phyloP scores from a whole-genome alignment of 139 green algal species.

The Tetradesmus lagerheimii region DNA sequence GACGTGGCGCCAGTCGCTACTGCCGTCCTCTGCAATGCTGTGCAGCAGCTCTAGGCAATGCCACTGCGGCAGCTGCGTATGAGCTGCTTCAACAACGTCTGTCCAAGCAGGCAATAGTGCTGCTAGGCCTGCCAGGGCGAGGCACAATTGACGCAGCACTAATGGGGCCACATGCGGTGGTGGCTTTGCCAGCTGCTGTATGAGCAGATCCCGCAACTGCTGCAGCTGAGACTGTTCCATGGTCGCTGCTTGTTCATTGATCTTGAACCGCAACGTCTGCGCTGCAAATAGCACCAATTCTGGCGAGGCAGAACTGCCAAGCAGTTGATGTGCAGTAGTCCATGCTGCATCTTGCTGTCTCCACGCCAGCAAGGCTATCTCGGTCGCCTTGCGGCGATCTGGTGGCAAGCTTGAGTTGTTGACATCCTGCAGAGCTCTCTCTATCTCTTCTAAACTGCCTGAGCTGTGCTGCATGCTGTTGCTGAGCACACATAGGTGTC shows the following conservation, averaged over 20 bases:
- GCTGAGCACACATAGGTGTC: neutral
- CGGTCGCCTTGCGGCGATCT: neutral
- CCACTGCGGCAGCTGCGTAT: neutral
- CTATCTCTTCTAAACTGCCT: neutral
- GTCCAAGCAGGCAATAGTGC: neutral
- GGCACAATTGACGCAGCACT: slow-evolving; percentile 6
- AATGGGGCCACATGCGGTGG: neutral
- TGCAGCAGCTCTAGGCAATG: slow-evolving; percentile 13
- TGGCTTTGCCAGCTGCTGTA: neutral
- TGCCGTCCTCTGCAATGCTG: slow-evolving; percentile 12
- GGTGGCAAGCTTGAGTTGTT: neutral
- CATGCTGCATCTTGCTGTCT: neutral
- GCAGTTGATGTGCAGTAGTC: neutral
- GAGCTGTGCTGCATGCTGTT: neutral
- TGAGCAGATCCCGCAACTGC: neutral
- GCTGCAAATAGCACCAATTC: neutral
- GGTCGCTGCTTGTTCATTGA: neutral
- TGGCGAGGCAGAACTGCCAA: neutral
- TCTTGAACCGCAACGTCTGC: neutral
- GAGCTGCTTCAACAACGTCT: neutral
- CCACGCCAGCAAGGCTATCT: neutral
- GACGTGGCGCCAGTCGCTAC: slow-evolving; percentile 32
- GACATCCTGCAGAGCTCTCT: neutral
- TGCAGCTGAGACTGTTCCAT: neutral
- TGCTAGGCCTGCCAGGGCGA: neutral